These are phyloP conservation scores for Lumnitzera racemosa DNA, from an alignment of 345 rosid genomes.

Conservation along the genomic window DNA sequence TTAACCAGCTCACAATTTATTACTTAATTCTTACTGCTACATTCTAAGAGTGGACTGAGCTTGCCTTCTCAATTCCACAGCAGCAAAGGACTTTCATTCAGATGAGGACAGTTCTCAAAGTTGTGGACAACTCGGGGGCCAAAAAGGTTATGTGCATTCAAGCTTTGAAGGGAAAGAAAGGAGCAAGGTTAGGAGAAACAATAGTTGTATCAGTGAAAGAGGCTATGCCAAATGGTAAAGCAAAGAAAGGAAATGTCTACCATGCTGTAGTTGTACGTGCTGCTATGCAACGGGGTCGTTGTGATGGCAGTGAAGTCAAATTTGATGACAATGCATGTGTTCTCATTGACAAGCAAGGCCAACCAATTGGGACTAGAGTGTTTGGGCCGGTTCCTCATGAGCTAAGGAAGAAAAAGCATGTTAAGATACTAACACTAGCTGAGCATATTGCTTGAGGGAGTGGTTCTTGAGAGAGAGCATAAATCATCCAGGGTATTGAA, in stretches of 20 bases:
- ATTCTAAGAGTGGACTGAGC: too few relatives aligned
- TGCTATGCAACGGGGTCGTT: conserved; percentile 82
- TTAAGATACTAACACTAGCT: conserved; percentile 80
- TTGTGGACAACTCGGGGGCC: conserved; percentile 84
- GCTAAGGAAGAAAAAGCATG: conserved; percentile 81
- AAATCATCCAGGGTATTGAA: too few relatives aligned
- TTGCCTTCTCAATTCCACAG: conserved; percentile 11
- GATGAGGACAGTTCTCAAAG: conserved; percentile 85
- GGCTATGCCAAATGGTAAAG: conserved; percentile 88
- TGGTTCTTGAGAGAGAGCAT: background rate
- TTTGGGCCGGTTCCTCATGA: conserved; percentile 92
- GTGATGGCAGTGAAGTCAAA: conserved; percentile 82
- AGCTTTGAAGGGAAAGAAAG: conserved; percentile 65
- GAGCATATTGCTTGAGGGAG: conserved; percentile 64
- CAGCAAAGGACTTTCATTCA: conserved; percentile 78
- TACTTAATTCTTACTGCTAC: too few relatives aligned
- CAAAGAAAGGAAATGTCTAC: conserved; percentile 84
- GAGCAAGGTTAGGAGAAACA: conserved; percentile 77
- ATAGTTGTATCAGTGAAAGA: conserved; percentile 85
- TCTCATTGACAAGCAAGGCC: conserved; percentile 64
- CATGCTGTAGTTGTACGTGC: conserved; percentile 82
- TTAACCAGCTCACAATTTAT: too few relatives aligned
- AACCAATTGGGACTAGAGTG: conserved; percentile 76
- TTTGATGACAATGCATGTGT: conserved; percentile 91
- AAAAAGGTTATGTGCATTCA: conserved; percentile 90